Evolutionary conservation across 2,329 filamentous ascomycete genomes (phyloP).

Genomic region (Epichloe baconii): DNA sequence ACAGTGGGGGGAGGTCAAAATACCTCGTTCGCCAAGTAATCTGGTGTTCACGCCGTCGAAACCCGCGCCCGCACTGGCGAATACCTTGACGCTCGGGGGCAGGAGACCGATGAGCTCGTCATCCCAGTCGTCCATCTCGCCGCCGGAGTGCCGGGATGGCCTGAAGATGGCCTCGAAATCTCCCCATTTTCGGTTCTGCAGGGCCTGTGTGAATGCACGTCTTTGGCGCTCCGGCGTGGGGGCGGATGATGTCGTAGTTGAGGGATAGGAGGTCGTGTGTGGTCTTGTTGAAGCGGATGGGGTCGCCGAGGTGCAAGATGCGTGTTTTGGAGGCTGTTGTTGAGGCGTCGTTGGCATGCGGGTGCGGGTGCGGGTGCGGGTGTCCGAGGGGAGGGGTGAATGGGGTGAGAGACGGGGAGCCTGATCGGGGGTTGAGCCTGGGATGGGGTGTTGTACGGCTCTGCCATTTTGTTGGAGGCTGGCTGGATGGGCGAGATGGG

Average conservation of each 20-base stretch:
- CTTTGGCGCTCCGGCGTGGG: conserved; percentile 37
- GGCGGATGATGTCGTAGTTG: conserved; percentile 38
- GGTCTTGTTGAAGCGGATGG: conserved; percentile 34
- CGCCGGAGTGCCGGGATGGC: conserved; percentile 50
- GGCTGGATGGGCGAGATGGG: neutral
- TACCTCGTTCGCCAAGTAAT: conserved; percentile 46
- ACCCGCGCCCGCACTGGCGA: conserved; percentile 50
- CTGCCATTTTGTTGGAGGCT: conserved; percentile 23
- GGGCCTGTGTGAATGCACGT: conserved; percentile 32
- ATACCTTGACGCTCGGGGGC: conserved; percentile 43
- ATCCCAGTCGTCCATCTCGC: conserved; percentile 55
- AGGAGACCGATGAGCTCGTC: conserved; percentile 42
- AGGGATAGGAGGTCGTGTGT: conserved; percentile 30
- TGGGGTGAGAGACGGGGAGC: conserved; percentile 22
- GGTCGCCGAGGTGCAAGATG: conserved; percentile 66
- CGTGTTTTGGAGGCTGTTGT: conserved; percentile 26
- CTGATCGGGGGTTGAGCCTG: conserved; percentile 31
- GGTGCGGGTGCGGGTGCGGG: conserved; percentile 4
- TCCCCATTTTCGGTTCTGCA: conserved; percentile 40
- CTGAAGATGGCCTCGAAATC: conserved; percentile 42
- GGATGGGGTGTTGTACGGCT: conserved; percentile 33
- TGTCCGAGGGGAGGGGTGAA: neutral
- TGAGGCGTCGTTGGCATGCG: conserved; percentile 12
- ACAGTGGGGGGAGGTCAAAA: too few species aligned
- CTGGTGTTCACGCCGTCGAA: conserved; percentile 55